Base-by-base conservation (phyloP, 148 eudicot species). In the Fagopyrum esculentum region DNA sequence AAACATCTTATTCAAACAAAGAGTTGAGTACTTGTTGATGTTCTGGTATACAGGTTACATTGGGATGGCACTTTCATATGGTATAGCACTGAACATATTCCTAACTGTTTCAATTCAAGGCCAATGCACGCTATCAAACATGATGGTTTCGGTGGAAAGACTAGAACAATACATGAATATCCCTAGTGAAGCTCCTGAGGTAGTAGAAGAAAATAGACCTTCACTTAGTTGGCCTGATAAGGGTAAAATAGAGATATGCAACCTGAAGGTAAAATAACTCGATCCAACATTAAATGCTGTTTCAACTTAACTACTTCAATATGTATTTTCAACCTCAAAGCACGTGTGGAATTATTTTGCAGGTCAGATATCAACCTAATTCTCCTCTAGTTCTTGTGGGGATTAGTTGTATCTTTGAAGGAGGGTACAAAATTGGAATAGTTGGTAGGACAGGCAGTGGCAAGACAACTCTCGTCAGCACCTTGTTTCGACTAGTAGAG, bases 101-200 rank as follows among this genome's bases (percentile, higher is more conserved):
- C 74, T 85, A 1, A 77, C 45, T 13, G 6, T 26, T 5, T 73
- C 82, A 9, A 73, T 82, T 45, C 78, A 78, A 68, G 64, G 22
- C 71, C 84, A 82, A 57, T 71, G 83, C 75, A 45, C 3, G 16
- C 16, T 81, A 17, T 69, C 81, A 60, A 83, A 79, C 46, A 52
- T 54, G 55, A 80, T 79, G 49, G 64, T 83, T 22, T 77, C 86
- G 1, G 72, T 85, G 5, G 86, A 81, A 75, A 83, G 88, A 71
- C 55, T 81, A 35, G 81, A 79, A 8, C 88, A 83, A 55, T 81
- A 85, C 83, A 85, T 83, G 85, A 80, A 85, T 52, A 80, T 85
- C 52, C 80, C 75, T 1, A 79, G 81, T 77, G 85, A 85, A 79
- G 82, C 84, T n/a, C 87, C 83, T 16, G 83, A 82, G 73, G 44